Conservation (phyloP, 2,329 filamentous ascomycete species). For the Verticillium longisporum region DNA sequence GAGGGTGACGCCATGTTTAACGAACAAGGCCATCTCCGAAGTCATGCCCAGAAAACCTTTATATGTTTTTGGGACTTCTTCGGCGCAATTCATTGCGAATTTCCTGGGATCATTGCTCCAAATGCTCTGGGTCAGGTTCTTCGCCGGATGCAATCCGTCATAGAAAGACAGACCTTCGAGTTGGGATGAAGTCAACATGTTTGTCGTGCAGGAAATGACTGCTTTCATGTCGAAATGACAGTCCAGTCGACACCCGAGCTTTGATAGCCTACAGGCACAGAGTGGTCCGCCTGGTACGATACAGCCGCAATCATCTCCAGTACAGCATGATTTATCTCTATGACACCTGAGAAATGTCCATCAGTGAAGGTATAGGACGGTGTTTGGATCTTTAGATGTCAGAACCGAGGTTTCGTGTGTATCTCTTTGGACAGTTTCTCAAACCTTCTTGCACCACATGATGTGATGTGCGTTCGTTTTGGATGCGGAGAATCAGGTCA, state of each 20-base stretch:
- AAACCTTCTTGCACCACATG: too few species aligned
- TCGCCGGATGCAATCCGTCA: background rate
- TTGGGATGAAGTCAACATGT: background rate
- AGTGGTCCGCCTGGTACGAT: background rate
- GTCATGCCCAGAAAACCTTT: too few species aligned
- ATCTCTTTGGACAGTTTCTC: too few species aligned
- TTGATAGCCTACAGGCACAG: background rate
- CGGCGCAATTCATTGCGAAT: too few species aligned
- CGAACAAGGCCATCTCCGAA: too few species aligned
- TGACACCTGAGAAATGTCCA: background rate
- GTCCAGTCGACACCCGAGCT: background rate
- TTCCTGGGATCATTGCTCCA: too few species aligned
- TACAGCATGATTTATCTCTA: background rate
- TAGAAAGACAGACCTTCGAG: too few species aligned
- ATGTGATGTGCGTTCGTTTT: too few species aligned
- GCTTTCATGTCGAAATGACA: background rate
- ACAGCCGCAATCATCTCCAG: background rate
- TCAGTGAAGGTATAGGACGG: background rate
- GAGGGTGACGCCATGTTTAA: too few species aligned
- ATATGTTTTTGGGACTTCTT: too few species aligned
- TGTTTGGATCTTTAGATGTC: background rate
- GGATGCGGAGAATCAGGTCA: background rate
- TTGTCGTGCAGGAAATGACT: background rate
- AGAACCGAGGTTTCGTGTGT: too few species aligned
- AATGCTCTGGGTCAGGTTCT: too few species aligned